These are phyloP conservation scores for Hymenochaete sp. DNA, from an alignment of 1,284 basidiomycete genomes.

Conservation along the genomic window DNA sequence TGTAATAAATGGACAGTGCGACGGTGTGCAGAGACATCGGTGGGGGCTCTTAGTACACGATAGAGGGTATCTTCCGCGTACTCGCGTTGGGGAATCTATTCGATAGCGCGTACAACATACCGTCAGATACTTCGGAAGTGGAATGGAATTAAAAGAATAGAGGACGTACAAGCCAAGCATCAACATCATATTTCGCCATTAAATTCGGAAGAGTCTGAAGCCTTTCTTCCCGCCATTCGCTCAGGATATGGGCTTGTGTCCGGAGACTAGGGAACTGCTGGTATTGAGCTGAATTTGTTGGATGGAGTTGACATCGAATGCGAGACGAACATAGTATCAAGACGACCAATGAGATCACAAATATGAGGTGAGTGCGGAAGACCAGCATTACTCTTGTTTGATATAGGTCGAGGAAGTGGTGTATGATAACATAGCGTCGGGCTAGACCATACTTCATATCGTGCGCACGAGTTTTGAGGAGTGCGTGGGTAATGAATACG, in stretches of 20 bases:
- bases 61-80: slow-evolving; percentile 48
- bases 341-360: too few species aligned
- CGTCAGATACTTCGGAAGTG: background rate
- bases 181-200: slow-evolving; percentile 35
- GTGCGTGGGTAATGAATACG: too few species aligned
- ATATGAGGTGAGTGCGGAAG: too few species aligned
- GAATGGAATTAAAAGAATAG: background rate
- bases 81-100: slow-evolving; percentile 40
- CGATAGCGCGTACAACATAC: background rate
- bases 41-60: slow-evolving; percentile 43
- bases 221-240: slow-evolving; percentile 37
- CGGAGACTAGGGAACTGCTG: slow-evolving; percentile 34
- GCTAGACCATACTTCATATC: too few species aligned
- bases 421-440: too few species aligned
- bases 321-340: too few species aligned
- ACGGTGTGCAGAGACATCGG: slow-evolving; percentile 40
- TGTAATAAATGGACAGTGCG: slow-evolving; percentile 45
- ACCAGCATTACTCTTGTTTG: too few species aligned
- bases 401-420: too few species aligned
- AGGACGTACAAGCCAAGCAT: slow-evolving; percentile 36
- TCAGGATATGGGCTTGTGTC: slow-evolving; percentile 36
- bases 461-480: too few species aligned
- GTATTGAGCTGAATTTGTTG: slow-evolving; percentile 30
- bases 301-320: slow-evolving; percentile 35
- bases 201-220: slow-evolving; percentile 34